Evolutionary conservation across 805 yeast species (phyloP), one percentile per base, ranked within the genome.

Genomic region (Candida ipomoeae): DNA sequence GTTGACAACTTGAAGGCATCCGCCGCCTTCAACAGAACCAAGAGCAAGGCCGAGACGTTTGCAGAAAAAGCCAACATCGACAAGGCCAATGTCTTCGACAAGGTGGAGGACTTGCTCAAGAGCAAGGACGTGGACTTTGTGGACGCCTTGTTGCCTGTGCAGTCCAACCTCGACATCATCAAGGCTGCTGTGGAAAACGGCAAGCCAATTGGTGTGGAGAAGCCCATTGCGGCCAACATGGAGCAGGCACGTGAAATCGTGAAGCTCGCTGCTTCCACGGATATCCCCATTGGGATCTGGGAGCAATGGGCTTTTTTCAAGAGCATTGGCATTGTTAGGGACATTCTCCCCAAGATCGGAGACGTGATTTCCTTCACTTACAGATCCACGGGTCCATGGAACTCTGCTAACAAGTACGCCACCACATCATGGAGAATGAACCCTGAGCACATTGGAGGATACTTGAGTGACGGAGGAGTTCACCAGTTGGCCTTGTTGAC

Each of bases 371-470:
- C 87, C 0, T 87, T 87, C 69, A 82, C 87, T 6, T 87, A 85
- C 67, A 79, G 78, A 51, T 75, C 90, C 11, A 85, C 92, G 2
- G 94, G 94, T 26, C 80, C 89, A 8, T 87, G 83, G 74, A 77
- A 80, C 56, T 73, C 71, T 31, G 61, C 70, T 50, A 83, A 79
- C 69, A 81, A 84, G 62, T 87, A 86, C 62, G 64, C 82, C 52
- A 66, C 71, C 20, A 91, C 97, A 1, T 49, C 83, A 14, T 92
- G 98, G 98, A 85, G 97, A 77, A 81, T 79, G 64, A 76, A 84
- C 44, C 97, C 98, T 32, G 84, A 89, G 67, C 97, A 92, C 65
- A 80, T 90, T 57, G 98, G 98, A 48, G 97, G 97, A 0, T 91
- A 76, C 69, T 74, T 92, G 60, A 84, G 92, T 51, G 98, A 92